A percentile compares a stretch with the other conserved stretches of the same genome.
phyloP scores from a whole-genome alignment of 2,329 filamentous ascomycete species.

The Pseudogymnoascus sp. region DNA sequence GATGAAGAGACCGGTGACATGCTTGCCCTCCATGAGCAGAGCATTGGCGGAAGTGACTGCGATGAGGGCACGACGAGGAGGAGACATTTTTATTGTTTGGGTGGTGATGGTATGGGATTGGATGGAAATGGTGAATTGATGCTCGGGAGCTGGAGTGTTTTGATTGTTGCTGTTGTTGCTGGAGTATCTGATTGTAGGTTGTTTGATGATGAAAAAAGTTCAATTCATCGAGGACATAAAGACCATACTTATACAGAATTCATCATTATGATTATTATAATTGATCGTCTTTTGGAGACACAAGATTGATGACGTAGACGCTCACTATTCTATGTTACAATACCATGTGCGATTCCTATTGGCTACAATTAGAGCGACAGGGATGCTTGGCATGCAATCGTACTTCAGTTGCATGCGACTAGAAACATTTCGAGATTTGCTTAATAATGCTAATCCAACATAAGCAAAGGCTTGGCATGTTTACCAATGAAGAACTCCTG shows the following conservation, averaged over 20 bases:
- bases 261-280: neutral
- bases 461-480: neutral
- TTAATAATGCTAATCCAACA: neutral
- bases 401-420: neutral
- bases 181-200: neutral
- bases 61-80: conserved; percentile 38
- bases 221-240: neutral
- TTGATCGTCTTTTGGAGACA: neutral
- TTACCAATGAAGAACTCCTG: neutral
- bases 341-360: neutral
- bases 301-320: neutral
- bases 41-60: conserved; percentile 38
- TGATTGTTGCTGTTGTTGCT: neutral
- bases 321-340: neutral
- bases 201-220: neutral
- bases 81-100: conserved; percentile 25
- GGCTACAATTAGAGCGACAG: neutral
- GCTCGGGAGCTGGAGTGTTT: neutral
- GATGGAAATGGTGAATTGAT: neutral
- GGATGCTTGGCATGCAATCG: neutral
- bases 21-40: conserved; percentile 36
- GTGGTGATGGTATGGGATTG: neutral
- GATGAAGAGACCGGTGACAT: conserved; percentile 41
- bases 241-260: neutral
- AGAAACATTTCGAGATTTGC: neutral